These are phyloP conservation scores for Tardiomyces blankii DNA, from an alignment of 1,139 yeast genomes.

Conservation along the genomic window DNA sequence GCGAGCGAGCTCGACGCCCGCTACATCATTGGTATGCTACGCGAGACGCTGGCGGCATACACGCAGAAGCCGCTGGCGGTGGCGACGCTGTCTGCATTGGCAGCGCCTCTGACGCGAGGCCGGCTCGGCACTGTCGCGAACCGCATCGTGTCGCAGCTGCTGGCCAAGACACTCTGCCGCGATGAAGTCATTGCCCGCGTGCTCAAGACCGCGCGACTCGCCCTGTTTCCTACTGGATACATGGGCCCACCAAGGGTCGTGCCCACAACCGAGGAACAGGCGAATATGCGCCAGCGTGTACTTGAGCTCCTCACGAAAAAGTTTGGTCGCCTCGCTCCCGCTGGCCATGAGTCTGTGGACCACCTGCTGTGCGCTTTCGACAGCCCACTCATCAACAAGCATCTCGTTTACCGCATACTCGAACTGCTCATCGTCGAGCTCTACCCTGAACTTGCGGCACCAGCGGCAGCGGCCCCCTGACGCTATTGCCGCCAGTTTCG, in stretches of 20 bases:
- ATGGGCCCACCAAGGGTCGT: slow-evolving; percentile 32
- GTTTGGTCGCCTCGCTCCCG: slow-evolving; percentile 4
- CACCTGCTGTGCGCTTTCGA: slow-evolving; percentile 27
- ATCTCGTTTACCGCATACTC: slow-evolving; percentile 28
- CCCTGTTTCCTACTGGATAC: slow-evolving; percentile 29
- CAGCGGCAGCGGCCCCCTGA: no score
- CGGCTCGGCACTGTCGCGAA: background rate
- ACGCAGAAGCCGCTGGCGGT: background rate
- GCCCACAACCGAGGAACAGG: slow-evolving; percentile 20
- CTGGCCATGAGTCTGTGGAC: slow-evolving; percentile 7
- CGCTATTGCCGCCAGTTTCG: background rate
- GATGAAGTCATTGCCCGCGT: slow-evolving; percentile 15
- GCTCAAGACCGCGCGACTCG: slow-evolving; percentile 21
- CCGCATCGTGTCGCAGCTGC: background rate
- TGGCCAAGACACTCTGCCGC: slow-evolving; percentile 4
- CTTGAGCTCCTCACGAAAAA: slow-evolving; percentile 3
- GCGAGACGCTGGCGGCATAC: background rate
- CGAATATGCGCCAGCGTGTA: slow-evolving; percentile 5
- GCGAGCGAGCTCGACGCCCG: background rate
- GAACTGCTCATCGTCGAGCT: slow-evolving; percentile 29
- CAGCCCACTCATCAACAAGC: slow-evolving; percentile 31
- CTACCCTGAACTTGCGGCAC: slow-evolving; percentile 29
- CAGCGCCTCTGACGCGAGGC: background rate
- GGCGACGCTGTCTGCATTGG: background rate
- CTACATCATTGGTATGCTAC: background rate